These are phyloP conservation scores for Calocybe indica DNA, from an alignment of 768 basidiomycete genomes.

Conservation along the genomic window DNA sequence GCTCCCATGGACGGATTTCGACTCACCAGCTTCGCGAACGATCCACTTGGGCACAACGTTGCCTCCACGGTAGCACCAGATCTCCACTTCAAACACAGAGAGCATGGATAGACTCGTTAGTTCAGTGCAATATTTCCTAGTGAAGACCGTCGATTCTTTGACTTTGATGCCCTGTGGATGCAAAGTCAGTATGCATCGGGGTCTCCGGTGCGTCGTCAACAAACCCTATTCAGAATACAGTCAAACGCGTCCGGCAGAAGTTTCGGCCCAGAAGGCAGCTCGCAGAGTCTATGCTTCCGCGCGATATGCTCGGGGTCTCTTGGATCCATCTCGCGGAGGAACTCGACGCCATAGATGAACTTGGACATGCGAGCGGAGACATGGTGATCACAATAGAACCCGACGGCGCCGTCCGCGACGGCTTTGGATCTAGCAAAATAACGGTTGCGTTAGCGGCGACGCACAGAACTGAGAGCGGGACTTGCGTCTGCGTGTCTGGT, in stretches of 20 bases:
- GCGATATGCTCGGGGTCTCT: constrained; percentile 61
- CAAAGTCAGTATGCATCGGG: neutral
- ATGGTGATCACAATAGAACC: constrained; percentile 81
- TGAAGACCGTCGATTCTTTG: constrained; percentile 77
- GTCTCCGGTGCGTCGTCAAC: constrained; percentile 13
- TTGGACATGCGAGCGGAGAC: constrained; percentile 77
- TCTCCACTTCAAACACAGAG: constrained; percentile 77
- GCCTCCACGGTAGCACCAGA: constrained; percentile 82
- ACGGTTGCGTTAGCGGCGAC: neutral
- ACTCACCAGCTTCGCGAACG: constrained; percentile 47
- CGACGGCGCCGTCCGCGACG: constrained; percentile 78
- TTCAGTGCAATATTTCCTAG: constrained; percentile 78
- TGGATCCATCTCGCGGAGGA: constrained; percentile 60
- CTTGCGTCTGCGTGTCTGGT: constrained; percentile 76
- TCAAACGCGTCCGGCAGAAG: constrained; percentile 81
- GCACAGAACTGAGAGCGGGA: neutral
- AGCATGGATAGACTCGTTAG: constrained; percentile 70
- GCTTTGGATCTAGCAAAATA: constrained; percentile 60
- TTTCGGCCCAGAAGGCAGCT: constrained; percentile 71
- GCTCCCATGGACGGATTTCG: neutral
- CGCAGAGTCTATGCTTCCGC: constrained; percentile 61
- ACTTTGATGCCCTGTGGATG: constrained; percentile 56
- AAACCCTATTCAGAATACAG: constrained; percentile 66
- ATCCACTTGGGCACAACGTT: constrained; percentile 72
- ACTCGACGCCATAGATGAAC: constrained; percentile 82